A percentile compares a stretch with the other conserved stretches of the same genome.
Evolutionary conservation across 2,329 filamentous ascomycete species (phyloP).

Genomic region (Zelopaecilomyces penicillatus): DNA sequence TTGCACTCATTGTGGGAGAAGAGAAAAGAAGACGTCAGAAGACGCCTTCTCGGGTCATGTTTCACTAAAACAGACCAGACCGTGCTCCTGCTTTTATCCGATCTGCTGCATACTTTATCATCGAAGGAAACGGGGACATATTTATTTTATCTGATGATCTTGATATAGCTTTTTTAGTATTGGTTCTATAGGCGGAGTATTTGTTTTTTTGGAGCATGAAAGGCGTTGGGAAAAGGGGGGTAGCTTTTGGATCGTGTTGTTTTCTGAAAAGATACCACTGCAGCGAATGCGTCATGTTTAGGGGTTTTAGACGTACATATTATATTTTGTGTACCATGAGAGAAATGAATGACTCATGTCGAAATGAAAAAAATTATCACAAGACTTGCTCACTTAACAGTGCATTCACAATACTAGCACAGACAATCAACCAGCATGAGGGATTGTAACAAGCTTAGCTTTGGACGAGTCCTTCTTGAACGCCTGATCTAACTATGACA

Average conservation of each 20-base stretch:
- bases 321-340: conserved; percentile 2
- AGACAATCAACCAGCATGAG: too few relatives aligned
- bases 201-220: conserved; percentile 3
- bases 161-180: not conserved
- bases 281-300: conserved; percentile 2
- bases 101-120: too few relatives aligned
- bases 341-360: conserved; percentile 3
- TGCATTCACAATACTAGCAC: too few relatives aligned
- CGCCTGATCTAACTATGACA: conserved; percentile 23
- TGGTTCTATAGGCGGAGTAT: not conserved
- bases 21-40: conserved; percentile 20
- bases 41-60: conserved; percentile 17
- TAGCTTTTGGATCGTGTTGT: not conserved
- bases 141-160: too few relatives aligned
- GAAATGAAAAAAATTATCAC: not conserved
- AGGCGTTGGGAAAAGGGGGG: conserved; percentile 4
- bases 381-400: too few relatives aligned
- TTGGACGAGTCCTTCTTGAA: conserved; percentile 20
- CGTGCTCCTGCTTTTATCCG: too few relatives aligned
- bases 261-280: conserved; percentile 7
- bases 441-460: not conserved
- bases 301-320: not conserved
- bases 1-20: conserved; percentile 44
- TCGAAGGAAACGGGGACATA: too few relatives aligned
- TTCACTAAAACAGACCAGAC: conserved; percentile 18